Conservation (phyloP, 768 basidiomycete genomes). For the Scleroderma bovista region DNA sequence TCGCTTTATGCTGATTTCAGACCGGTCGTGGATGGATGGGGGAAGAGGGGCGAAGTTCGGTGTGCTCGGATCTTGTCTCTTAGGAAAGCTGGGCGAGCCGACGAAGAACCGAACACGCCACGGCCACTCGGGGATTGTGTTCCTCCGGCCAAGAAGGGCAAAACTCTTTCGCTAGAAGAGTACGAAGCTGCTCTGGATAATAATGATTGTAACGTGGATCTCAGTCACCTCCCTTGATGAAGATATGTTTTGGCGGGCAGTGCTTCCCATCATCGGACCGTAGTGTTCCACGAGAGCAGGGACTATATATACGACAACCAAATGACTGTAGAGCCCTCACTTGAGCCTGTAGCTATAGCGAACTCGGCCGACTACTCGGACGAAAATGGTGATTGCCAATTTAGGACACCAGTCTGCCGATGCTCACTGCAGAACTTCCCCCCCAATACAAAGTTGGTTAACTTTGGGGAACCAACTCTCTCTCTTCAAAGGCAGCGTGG, state of each 20-base stretch:
- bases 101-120: constrained; percentile 14
- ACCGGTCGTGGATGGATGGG: constrained; percentile 80
- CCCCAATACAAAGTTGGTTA: too few relatives aligned
- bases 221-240: constrained; percentile 16
- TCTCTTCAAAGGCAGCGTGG: neutral
- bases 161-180: constrained; percentile 40
- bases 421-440: too few relatives aligned
- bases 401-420: too few relatives aligned
- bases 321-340: too few relatives aligned
- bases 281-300: neutral
- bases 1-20: constrained; percentile 83
- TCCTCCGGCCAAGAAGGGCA: constrained; percentile 35
- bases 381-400: too few relatives aligned
- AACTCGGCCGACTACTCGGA: too few relatives aligned
- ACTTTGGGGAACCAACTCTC: neutral
- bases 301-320: too few relatives aligned
- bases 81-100: constrained; percentile 29
- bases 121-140: too few relatives aligned
- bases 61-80: constrained; percentile 65
- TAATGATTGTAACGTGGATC: constrained; percentile 39
- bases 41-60: constrained; percentile 67
- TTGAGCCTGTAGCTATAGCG: too few relatives aligned
- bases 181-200: constrained; percentile 48
- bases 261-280: too few relatives aligned
- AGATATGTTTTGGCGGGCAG: too few relatives aligned